Base-by-base conservation (phyloP, 805 yeast genomes). In the Kluyveromyces lactis region DNA sequence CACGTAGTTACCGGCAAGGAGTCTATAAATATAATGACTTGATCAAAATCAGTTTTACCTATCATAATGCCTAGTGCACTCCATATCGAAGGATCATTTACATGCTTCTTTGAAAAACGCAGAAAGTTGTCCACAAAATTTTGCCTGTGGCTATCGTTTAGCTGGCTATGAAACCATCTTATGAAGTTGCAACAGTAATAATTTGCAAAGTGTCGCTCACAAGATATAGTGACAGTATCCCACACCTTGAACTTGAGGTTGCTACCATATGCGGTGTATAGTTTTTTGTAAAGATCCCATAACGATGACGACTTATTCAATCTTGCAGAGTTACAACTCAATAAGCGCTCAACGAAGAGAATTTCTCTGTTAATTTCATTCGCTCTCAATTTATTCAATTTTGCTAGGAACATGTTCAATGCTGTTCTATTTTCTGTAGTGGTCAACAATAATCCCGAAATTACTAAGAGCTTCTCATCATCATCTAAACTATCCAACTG, bases 121-220 rank as follows among this genome's bases (percentile, higher is more conserved):
- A 53, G 51, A 29, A 35, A 31, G n/a, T 38, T 43, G 11, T 46
- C 32, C 19, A 31, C 28, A 24, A 42, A 28, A 12, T 13, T 15
- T 29, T 42, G 32, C 9, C 19, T 18, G 15, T 46, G 44, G 29
- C 43, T 3, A 16, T 38, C 28, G 2, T 40, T 16, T 4, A 36
- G 26, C 16, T 36, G 39, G 9, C 13, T 18, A 21, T 47, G 52
- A 11, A 51, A 40, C 60, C 66, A 64, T 21, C 58, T 49, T 8
- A 55, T 35, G n/a, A 64, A 55, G 39, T 59, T 56, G 69, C 71
- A 67, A 5, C 68, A 57, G 39, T 67, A 67, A 38, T 64, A 67
- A 40, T 66, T 67, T 0, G 66, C 53, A 15, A 51, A 45, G 42
- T 67, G 71, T 4, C 51, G 38, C 8, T 43, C 42, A 1, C 61